Evolutionary conservation across 495 filamentous ascomycete genomes (phyloP).

Genomic region (Podospora comata): DNA sequence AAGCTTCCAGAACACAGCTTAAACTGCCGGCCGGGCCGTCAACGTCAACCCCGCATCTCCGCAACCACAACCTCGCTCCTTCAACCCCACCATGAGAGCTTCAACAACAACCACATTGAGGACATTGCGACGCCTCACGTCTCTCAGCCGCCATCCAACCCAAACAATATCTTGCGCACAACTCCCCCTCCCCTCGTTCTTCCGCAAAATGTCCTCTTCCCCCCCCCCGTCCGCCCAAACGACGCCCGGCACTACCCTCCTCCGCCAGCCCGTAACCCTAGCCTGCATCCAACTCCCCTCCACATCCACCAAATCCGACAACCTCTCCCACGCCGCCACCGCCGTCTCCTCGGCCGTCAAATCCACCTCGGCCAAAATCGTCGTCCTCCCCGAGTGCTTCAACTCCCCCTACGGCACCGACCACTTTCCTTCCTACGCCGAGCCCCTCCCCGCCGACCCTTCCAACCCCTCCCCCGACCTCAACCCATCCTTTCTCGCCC

Average conservation of each 20-base stretch:
- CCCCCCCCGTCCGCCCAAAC: conserved; percentile 40
- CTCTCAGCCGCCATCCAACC: not conserved
- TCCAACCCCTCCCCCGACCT: conserved; percentile 52
- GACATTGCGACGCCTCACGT: conserved; percentile 14
- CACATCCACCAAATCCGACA: conserved; percentile 76
- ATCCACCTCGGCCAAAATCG: conserved; percentile 67
- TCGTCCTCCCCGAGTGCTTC: conserved; percentile 85
- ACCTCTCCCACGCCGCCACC: conserved; percentile 74
- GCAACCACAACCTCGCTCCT: not conserved
- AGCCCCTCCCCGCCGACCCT: conserved; percentile 72
- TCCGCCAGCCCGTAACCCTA: conserved; percentile 74
- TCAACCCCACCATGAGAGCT: conserved; percentile 18
- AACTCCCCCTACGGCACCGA: conserved; percentile 94
- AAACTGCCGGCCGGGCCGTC: too few species aligned
- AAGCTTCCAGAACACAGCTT: not conserved
- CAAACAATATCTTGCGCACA: conserved; percentile 7
- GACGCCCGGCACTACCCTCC: conserved; percentile 38
- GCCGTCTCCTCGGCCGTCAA: conserved; percentile 79
- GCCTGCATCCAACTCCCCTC: conserved; percentile 79
- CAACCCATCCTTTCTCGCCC: conserved; percentile 66
- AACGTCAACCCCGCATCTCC: conserved; percentile 3
- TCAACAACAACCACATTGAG: conserved; percentile 19
- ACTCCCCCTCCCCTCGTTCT: conserved; percentile 10
- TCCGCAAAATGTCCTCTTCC: conserved; percentile 43
- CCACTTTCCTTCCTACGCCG: conserved; percentile 89